Conservation (phyloP, 2,329 filamentous ascomycete species). For the Diaporthe ampelina region DNA sequence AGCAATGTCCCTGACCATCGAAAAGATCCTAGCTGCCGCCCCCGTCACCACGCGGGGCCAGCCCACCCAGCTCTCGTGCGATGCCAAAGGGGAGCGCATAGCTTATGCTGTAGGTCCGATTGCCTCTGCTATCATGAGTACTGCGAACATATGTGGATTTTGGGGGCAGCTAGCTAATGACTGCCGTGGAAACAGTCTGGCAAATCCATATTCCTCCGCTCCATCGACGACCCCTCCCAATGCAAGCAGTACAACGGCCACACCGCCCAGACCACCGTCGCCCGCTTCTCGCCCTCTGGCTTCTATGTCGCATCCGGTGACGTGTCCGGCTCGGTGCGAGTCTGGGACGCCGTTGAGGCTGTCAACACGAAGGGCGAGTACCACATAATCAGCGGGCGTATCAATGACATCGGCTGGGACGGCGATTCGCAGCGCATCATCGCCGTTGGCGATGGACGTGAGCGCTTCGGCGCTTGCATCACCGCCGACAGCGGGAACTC, state of each 20-base stretch:
- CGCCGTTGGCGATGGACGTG: slow-evolving; percentile 94
- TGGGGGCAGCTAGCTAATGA: neutral
- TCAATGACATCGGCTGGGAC: slow-evolving; percentile 98
- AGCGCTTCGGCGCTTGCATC: slow-evolving; percentile 93
- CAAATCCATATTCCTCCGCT: slow-evolving; percentile 96
- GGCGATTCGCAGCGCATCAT: slow-evolving; percentile 97
- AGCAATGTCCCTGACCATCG: slow-evolving; percentile 67
- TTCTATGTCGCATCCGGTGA: slow-evolving; percentile 97
- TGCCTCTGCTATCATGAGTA: neutral
- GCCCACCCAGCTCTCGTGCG: slow-evolving; percentile 88
- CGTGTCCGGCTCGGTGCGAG: slow-evolving; percentile 83
- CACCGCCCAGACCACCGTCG: slow-evolving; percentile 89
- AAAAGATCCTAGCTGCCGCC: slow-evolving; percentile 85
- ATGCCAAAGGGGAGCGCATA: slow-evolving; percentile 91
- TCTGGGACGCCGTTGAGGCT: slow-evolving; percentile 94
- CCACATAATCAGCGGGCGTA: slow-evolving; percentile 91
- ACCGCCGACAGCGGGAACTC: slow-evolving; percentile 96
- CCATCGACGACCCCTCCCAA: slow-evolving; percentile 88
- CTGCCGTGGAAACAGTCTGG: slow-evolving; percentile 73
- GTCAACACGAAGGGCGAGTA: slow-evolving; percentile 93
- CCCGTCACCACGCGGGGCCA: slow-evolving; percentile 88
- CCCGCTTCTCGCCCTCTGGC: slow-evolving; percentile 92
- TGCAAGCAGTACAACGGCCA: slow-evolving; percentile 94
- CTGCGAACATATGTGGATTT: too few relatives aligned
- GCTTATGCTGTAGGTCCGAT: slow-evolving; percentile 82